A percentile compares a stretch with the other conserved stretches of the same genome.
Evolutionary conservation across 805 yeast genomes (phyloP).

Genomic region (Pichia insulana): DNA sequence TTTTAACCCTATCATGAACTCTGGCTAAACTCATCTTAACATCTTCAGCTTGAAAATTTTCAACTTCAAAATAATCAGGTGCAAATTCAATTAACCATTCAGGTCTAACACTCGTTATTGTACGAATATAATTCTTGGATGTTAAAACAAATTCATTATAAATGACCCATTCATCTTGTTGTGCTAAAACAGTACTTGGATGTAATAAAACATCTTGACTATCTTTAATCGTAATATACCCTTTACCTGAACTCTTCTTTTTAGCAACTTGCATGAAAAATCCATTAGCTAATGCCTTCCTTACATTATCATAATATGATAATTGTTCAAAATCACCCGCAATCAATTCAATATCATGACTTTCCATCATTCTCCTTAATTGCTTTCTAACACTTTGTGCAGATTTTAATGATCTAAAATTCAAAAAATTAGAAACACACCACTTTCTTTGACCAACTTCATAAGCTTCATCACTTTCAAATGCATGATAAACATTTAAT

Average conservation of each 20-base stretch:
- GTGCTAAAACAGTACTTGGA: constrained; percentile 86
- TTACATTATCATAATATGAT: constrained; percentile 63
- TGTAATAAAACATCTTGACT: constrained; percentile 93
- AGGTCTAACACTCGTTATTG: constrained; percentile 83
- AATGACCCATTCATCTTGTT: constrained; percentile 85
- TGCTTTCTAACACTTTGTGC: constrained; percentile 87
- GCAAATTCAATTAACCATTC: constrained; percentile 87
- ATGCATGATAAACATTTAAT: constrained; percentile 81
- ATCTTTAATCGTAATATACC: constrained; percentile 88
- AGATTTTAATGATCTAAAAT: constrained; percentile 71
- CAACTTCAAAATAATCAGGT: constrained; percentile 59
- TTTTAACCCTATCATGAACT: constrained; percentile 40
- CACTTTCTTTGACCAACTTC: constrained; percentile 63
- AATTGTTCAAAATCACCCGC: constrained; percentile 61
- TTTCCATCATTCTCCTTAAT: constrained; percentile 73
- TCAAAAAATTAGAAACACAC: constrained; percentile 87
- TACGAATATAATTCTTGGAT: constrained; percentile 85
- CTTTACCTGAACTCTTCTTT: constrained; percentile 71
- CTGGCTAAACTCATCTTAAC: constrained; percentile 62
- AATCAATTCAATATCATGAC: constrained; percentile 62
- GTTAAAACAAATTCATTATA: constrained; percentile 95
- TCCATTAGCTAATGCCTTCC: constrained; percentile 85
- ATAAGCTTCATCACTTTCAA: constrained; percentile 63
- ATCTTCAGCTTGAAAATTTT: constrained; percentile 60
- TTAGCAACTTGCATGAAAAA: constrained; percentile 98